These are phyloP conservation scores for Zygosaccharomyces kombuchaensis DNA, from an alignment of 805 yeast species.

Conservation along the genomic window DNA sequence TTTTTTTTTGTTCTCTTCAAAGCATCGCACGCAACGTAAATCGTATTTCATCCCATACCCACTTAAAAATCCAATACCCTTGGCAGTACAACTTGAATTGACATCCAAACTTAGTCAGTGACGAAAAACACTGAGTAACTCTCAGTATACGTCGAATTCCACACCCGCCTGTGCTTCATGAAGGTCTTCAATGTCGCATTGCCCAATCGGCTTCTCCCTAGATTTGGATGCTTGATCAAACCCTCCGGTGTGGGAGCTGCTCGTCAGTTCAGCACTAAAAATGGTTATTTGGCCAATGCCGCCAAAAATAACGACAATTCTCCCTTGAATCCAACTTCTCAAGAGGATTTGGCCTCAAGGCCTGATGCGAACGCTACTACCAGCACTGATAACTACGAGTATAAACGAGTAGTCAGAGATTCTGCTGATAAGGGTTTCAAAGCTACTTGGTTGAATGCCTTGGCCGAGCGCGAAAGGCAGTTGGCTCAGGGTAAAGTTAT, in stretches of 20 bases:
- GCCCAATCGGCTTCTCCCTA: neutral
- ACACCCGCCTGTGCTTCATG: neutral
- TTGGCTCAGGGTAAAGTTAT: slow-evolving; percentile 66
- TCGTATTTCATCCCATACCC: neutral
- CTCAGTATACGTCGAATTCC: neutral
- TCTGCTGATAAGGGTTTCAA: slow-evolving; percentile 31
- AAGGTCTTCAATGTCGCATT: neutral
- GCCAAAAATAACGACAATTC: neutral
- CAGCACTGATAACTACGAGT: slow-evolving; percentile 55
- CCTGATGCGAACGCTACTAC: slow-evolving; percentile 76
- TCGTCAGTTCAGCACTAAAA: slow-evolving; percentile 1
- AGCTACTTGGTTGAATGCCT: slow-evolving; percentile 85
- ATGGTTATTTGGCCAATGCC: neutral
- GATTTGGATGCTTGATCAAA: neutral
- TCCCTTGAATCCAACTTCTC: slow-evolving; percentile 12
- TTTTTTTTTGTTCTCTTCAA: neutral
- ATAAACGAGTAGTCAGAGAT: slow-evolving; percentile 38
- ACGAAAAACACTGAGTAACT: neutral
- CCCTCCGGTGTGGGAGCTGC: neutral
- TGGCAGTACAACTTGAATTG: neutral
- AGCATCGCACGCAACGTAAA: neutral
- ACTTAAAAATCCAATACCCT: no score
- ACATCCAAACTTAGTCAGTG: neutral
- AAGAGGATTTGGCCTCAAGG: slow-evolving; percentile 19
- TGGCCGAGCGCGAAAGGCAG: slow-evolving; percentile 67